Conservation (phyloP, 2,329 filamentous ascomycete species). For the Trichocomaceae sp. region DNA sequence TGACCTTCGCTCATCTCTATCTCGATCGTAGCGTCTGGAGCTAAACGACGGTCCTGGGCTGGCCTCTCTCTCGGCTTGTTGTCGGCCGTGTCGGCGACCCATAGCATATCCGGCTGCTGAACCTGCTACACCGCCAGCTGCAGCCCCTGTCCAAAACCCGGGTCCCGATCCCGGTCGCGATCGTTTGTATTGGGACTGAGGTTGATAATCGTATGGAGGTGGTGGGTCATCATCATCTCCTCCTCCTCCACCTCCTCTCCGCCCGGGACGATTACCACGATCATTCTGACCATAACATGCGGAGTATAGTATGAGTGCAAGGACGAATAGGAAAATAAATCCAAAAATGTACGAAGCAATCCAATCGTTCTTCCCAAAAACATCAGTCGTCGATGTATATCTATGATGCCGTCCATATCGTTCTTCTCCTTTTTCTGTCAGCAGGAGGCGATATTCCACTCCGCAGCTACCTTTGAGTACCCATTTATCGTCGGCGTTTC, state of each 20-base stretch:
- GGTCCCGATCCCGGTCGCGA: conserved; percentile 33
- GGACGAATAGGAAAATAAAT: conserved; percentile 18
- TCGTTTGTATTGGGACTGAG: conserved; percentile 17
- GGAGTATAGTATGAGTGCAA: conserved; percentile 21
- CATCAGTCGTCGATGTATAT: neutral
- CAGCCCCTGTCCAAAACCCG: conserved; percentile 43
- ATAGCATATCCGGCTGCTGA: conserved; percentile 23
- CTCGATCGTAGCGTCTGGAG: conserved; percentile 18
- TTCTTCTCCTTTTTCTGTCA: conserved; percentile 70
- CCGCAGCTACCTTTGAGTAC: conserved; percentile 89
- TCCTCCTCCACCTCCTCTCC: conserved; percentile 32
- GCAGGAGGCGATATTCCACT: conserved; percentile 74
- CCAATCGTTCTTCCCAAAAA: neutral
- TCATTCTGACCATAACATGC: conserved; percentile 16
- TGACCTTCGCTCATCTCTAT: conserved; percentile 29
- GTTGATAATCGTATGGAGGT: conserved; percentile 35
- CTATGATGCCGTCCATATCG: conserved; percentile 51
- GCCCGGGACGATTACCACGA: conserved; percentile 20
- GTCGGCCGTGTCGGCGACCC: conserved; percentile 3
- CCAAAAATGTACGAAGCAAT: conserved; percentile 20
- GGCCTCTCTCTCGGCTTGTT: neutral
- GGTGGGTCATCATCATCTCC: conserved; percentile 33
- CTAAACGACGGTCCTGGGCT: conserved; percentile 2
- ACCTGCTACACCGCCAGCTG: conserved; percentile 37
- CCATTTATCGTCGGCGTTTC: conserved; percentile 67